Evolutionary conservation across 1,284 basidiomycete species (phyloP), one percentile per base, ranked within the genome.

Genomic region (Paramarasmius palmivorus): DNA sequence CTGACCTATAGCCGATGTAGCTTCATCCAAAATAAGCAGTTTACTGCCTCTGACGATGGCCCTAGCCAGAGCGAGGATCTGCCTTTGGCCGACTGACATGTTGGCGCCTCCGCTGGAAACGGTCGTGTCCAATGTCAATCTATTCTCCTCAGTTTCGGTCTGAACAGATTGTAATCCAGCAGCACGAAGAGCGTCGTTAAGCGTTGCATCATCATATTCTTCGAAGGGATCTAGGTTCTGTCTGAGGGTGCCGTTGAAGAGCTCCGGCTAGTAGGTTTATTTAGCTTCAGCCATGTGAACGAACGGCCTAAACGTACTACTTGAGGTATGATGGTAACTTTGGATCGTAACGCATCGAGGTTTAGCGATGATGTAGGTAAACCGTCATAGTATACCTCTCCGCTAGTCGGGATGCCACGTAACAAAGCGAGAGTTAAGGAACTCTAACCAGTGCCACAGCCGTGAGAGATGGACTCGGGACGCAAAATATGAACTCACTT

Each of bases 301-400:
- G 25, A 20, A 41, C 29, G 22, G 20, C 29, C 9, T 4, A 4
- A 19, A 66, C 74, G 49, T 46, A 78, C 77, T 54, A 78, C 68
- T 66, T 81, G 78, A 5, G 79, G 79, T 47, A 82, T 86, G 61
- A 88, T 83, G 1, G 86, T 88, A 49, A 89, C 76, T 50, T 77
- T 78, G 1, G 78, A 76, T 32, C 88, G 71, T 35, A 90, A 62
- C 29, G 77, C 76, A 54, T 90, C 84, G 4, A 92, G 71, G 60
- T 90, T 90, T 62, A 90, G 65, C 19, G 74, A 62, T 40, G 69
- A 64, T 0, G 73, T 81, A 8, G 64, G 63, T 4, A 75, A 56
- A 2, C 74, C 74, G 49, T 86, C 84, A 55, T 81, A 83, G 41
- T 68, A 73, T 2, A 88, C 78, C 7, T 70, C 68, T 6, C 86